A percentile compares a stretch with the other conserved stretches of the same genome.
Evolutionary conservation across 805 yeast species (phyloP).

Genomic region (Ogataea populi-albae): DNA sequence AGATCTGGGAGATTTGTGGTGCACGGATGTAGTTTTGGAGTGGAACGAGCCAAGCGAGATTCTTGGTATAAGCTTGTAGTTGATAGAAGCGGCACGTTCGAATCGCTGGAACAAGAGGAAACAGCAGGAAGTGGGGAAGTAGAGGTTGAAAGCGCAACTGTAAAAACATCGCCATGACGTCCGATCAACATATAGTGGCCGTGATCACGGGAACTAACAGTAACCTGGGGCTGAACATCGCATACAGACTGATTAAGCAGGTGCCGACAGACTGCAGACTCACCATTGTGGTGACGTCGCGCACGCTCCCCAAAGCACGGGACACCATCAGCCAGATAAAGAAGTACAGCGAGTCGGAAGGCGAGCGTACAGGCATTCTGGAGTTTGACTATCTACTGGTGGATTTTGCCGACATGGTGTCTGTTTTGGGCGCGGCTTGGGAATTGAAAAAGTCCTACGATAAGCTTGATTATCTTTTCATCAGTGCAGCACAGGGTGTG

Average conservation of each 20-base stretch:
- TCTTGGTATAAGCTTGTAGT: no score
- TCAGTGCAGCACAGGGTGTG: constrained; percentile 89
- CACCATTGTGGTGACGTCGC: constrained; percentile 83
- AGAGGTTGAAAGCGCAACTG: no score
- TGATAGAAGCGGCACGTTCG: no score
- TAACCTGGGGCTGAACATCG: constrained; percentile 83
- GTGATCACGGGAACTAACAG: constrained; percentile 42
- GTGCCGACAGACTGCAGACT: constrained; percentile 52
- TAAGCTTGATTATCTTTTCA: constrained; percentile 72
- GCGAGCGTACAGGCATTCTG: constrained; percentile 50
- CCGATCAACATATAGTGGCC: constrained; percentile 26
- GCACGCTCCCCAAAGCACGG: constrained; percentile 82
- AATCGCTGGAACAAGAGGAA: no score
- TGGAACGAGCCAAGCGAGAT: no score
- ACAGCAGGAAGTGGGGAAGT: no score
- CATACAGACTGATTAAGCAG: constrained; percentile 68
- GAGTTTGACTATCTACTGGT: constrained; percentile 86
- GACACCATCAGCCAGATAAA: constrained; percentile 65
- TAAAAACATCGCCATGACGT: constrained; percentile 1
- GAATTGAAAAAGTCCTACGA: constrained; percentile 64
- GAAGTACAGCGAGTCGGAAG: constrained; percentile 34
- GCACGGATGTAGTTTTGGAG: no score
- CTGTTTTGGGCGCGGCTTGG: constrained; percentile 69
- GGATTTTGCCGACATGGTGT: constrained; percentile 90
- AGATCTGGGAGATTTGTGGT: no score